Evolutionary conservation across 176 grass and related monocot genomes (phyloP), one percentile per base, ranked within the genome.

Genomic region (Rhynchospora pubera): DNA sequence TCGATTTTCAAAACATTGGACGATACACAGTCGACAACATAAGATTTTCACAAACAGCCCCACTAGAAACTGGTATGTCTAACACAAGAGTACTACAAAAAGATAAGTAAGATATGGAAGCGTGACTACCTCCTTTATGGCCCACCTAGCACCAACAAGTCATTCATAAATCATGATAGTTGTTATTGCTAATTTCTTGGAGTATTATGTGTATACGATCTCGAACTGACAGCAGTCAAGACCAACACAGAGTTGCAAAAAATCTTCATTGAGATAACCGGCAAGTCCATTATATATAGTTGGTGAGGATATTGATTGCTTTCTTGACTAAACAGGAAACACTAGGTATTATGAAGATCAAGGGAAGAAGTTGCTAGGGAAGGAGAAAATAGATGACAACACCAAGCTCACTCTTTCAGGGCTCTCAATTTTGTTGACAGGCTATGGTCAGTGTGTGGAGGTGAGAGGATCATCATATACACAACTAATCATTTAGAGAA

Each of bases 271-370:
- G 87, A 93, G 62, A 97, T 88, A 0, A 89, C 87, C 1, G 85
- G 91, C 50, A 93, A 91, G 66, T 96, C 93, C 4, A 90, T 95
- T 11, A 85, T 92, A 32, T n/a, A n/a, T n/a, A n/a, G 93, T 95
- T 34, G 83, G 92, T 34, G 88, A 90, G 66, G 93, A 90, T 77
- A 90, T 96, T 1, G 88, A 96, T 13, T 96, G 90, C 86, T 92
- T 90, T 5, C 47, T 93, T 1, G 89, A 93, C 64, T 82, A 92
- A 60, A 94, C 88, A 13, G 86, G 82, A 90, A 92, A 39, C 83
- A 88, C 69, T 88, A 86, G 60, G 9, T 79, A 83, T 1, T 24
- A 58, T 6, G 47, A 83, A 10, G 43, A 51, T 8, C 48, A 78
- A 5, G 48, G 66, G 30, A 60, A 67, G 46, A 62, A 65, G 16